These are phyloP conservation scores for Teratosphaeria viscida DNA, from an alignment of 2,329 filamentous ascomycete genomes.

Conservation along the genomic window DNA sequence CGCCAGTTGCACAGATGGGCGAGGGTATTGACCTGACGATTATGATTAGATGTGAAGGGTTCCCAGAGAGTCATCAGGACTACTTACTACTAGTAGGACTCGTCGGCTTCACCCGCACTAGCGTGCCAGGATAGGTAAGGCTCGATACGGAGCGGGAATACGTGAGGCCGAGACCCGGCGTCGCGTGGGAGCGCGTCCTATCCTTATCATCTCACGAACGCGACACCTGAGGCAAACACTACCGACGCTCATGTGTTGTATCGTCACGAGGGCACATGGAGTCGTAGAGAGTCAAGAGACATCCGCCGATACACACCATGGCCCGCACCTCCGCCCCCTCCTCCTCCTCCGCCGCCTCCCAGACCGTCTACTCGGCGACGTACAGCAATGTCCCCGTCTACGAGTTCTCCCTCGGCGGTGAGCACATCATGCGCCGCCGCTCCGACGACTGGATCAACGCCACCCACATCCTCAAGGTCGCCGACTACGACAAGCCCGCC, in stretches of 20 bases:
- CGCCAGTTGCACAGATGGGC: neutral
- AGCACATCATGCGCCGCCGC: conserved; percentile 93
- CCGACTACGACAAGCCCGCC: conserved; percentile 93
- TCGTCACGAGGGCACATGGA: no score
- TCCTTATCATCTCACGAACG: neutral
- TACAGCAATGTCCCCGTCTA: conserved; percentile 55
- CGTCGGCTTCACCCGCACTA: neutral
- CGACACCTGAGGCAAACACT: neutral
- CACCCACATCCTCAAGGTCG: conserved; percentile 96
- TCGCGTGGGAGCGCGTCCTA: neutral
- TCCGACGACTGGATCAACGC: conserved; percentile 98
- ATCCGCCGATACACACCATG: neutral
- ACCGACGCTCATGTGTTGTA: neutral
- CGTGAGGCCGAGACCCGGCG: neutral
- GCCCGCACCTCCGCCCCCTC: neutral
- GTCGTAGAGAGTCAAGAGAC: no score
- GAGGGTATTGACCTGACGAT: no score
- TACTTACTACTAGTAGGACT: no score
- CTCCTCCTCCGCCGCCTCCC: neutral
- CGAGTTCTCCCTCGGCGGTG: conserved; percentile 75
- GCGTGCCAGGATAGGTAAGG: neutral
- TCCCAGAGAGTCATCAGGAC: no score
- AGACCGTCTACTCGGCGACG: conserved; percentile 2
- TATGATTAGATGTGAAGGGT: no score
- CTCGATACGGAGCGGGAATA: no score